These are phyloP conservation scores for Populus hybrid DNA, from an alignment of 441 rosid genomes.

Conservation along the genomic window DNA sequence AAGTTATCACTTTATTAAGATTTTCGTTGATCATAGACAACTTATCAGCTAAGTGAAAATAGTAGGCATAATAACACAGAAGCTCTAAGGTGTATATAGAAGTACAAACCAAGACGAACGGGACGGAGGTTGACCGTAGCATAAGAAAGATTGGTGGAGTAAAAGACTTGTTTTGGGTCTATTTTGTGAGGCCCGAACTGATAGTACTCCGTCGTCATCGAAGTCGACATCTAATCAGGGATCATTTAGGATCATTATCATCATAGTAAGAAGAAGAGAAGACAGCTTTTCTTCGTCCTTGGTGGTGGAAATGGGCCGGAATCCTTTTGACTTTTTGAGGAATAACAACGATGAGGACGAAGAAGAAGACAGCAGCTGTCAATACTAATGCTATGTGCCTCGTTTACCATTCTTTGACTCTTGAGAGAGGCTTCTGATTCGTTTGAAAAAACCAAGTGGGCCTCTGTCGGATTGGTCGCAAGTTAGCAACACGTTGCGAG, in stretches of 20 bases:
- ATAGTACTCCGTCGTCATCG: slow-evolving; percentile 26
- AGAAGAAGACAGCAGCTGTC: neutral
- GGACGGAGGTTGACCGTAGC: slow-evolving; percentile 80
- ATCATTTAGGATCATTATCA: neutral
- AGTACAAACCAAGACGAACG: slow-evolving; percentile 44
- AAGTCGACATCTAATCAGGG: slow-evolving; percentile 36
- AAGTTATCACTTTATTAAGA: neutral
- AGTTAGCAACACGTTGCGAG: too few relatives aligned
- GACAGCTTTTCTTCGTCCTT: neutral
- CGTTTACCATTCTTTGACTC: slow-evolving; percentile 1
- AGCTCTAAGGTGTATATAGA: neutral
- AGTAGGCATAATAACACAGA: too few relatives aligned
- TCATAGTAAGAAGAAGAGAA: neutral
- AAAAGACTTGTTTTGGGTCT: slow-evolving; percentile 57
- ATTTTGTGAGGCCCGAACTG: slow-evolving; percentile 59
- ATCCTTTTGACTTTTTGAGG: neutral
- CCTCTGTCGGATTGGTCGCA: too few relatives aligned
- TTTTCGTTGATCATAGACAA: neutral
- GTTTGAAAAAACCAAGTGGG: too few relatives aligned
- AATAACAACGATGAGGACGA: neutral
- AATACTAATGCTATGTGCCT: neutral
- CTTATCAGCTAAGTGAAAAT: neutral
- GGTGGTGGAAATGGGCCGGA: neutral
- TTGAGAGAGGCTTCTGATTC: too few relatives aligned
- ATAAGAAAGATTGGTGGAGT: slow-evolving; percentile 49